Evolutionary conservation across 1,139 yeast genomes (phyloP), one percentile per base, ranked within the genome.

Genomic region (Blastobotrys indianensis): DNA sequence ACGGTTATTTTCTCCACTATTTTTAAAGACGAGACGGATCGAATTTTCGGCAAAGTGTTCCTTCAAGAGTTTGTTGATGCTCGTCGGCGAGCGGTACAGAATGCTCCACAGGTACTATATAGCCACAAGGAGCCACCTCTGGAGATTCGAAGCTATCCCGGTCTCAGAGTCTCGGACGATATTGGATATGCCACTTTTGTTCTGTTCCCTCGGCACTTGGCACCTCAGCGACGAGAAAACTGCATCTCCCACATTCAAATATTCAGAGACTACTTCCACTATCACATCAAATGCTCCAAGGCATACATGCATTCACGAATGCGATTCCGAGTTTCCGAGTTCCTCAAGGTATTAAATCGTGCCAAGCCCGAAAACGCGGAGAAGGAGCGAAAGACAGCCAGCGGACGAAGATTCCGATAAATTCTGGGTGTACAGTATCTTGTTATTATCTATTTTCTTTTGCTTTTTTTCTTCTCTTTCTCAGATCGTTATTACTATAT

Each of bases 271-370:
- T 92, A 90, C 69, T 90, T 92, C 83, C 98, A 92, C 67, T 92
- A 90, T 69, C 99, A 92, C 65, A 92, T 92, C 72, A 92, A 92
- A 70, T 90, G 97, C 66, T 88, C 96, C 52, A 92, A 92, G 74
- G 97, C 98, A 35, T 94, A 86, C 71, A 82, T 92, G 85, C 99
- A 92, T 69, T 87, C 96, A 48, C 81, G 99, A 74, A 92, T 92
- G 98, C 80, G 99, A 69, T 86, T 75, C 68, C 79, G 98, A 59
- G 97, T 92, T 36, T 81, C 84, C 57, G 94, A 94, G 61, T 92
- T 90, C 72, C 78, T 90, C 63, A 92, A 92, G 75, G 92, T 94
- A 39, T 79, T 92, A 70, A 92, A 94, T 73, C 79, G 99, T 63
- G 98, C 98, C 37, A 88, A 90, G 69, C 94, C 97, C 23, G 99